These are phyloP conservation scores for Periconia sp. DNA, from an alignment of 2,329 filamentous ascomycete genomes.

Conservation along the genomic window DNA sequence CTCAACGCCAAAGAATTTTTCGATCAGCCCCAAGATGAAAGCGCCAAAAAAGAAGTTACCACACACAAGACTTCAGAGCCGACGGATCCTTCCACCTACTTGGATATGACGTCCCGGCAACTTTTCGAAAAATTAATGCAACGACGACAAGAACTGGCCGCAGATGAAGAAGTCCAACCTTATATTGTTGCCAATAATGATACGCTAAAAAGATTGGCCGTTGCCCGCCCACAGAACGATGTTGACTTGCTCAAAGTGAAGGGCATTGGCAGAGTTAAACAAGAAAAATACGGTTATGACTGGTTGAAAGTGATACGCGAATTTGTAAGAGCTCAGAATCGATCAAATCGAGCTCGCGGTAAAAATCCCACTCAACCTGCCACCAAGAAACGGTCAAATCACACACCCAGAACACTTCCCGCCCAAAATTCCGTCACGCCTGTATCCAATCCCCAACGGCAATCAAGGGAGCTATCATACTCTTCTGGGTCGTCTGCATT, in stretches of 20 bases:
- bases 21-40: conserved; percentile 1
- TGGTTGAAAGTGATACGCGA: conserved; percentile 28
- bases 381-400: neutral
- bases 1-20: conserved; percentile 26
- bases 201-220: conserved; percentile 27
- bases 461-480: neutral
- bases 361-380: too few relatives aligned
- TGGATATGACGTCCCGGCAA: conserved; percentile 16
- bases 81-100: neutral
- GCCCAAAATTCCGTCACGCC: conserved; percentile 1
- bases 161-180: conserved; percentile 5
- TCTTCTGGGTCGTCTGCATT: conserved; percentile 26
- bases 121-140: conserved; percentile 20
- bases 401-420: neutral
- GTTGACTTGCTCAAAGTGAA: conserved; percentile 23
- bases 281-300: conserved; percentile 26
- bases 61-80: neutral
- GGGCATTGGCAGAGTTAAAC: conserved; percentile 23
- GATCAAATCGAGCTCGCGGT: neutral
- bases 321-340: too few relatives aligned
- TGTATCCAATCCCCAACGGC: neutral
- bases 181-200: conserved; percentile 22
- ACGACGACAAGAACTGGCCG: conserved; percentile 23
- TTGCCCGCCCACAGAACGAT: conserved; percentile 18
- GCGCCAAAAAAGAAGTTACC: neutral